Conservation (phyloP, 352 stramenopile species). For the Globisporangium iwayamae region DNA sequence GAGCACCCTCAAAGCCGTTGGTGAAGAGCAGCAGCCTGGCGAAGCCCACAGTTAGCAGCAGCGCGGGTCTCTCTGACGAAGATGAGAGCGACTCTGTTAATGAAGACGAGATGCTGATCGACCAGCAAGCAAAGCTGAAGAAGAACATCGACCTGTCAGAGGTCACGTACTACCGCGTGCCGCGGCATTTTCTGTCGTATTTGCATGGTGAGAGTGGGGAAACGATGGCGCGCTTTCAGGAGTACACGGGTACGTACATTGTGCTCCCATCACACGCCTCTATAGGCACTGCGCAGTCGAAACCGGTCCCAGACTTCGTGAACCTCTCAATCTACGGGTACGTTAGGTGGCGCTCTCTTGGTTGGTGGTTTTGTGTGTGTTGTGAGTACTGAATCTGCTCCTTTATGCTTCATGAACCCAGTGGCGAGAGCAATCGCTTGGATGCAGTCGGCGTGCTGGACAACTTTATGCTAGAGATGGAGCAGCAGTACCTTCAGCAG, state of each 20-base stretch:
- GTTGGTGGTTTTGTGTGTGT: background rate
- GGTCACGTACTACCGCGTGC: conserved; percentile 73
- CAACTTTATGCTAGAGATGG: conserved; percentile 56
- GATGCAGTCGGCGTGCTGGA: conserved; percentile 59
- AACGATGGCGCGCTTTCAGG: conserved; percentile 74
- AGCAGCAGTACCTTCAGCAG: conserved; percentile 43
- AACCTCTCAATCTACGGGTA: conserved; percentile 81
- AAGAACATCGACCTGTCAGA: conserved; percentile 76
- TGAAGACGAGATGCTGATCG: conserved; percentile 44
- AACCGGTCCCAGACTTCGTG: conserved; percentile 24
- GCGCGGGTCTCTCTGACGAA: conserved; percentile 6
- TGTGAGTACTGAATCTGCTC: background rate
- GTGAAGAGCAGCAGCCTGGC: conserved; percentile 3
- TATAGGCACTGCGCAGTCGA: conserved; percentile 3
- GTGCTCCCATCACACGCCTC: conserved; percentile 43
- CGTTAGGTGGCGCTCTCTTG: background rate
- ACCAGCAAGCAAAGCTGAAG: conserved; percentile 38
- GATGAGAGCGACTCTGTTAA: conserved; percentile 18
- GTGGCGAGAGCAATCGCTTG: conserved; percentile 39
- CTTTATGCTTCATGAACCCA: conserved; percentile 6
- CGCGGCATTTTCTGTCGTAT: conserved; percentile 55
- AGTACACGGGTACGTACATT: conserved; percentile 78
- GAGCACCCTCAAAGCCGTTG: conserved; percentile 5
- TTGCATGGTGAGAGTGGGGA: conserved; percentile 66
- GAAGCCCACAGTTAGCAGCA: conserved; percentile 2